Percentiles rank a stretch among this genome's conserved stretches.
These are phyloP conservation scores for Nevesoporus exiguus DNA, from an alignment of 768 basidiomycete species.

Conservation along the genomic window DNA sequence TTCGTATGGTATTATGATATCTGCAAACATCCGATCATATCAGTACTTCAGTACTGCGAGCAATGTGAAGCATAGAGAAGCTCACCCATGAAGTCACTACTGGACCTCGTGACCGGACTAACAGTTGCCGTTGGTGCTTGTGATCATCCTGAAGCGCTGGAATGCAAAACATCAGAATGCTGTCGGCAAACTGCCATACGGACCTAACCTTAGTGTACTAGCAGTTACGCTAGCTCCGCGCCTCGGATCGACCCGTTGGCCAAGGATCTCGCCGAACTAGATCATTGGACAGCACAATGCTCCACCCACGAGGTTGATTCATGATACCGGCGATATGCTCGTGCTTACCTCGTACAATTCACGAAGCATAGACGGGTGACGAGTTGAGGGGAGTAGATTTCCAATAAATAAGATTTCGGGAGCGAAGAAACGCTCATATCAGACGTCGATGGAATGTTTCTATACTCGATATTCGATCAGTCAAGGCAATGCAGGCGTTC, in stretches of 20 bases:
- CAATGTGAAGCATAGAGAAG: neutral
- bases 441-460: constrained; percentile 94
- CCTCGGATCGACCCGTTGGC: too few species aligned
- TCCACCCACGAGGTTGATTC: too few species aligned
- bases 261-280: neutral
- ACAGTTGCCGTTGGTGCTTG: neutral
- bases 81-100: neutral
- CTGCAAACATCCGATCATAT: neutral
- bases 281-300: too few species aligned
- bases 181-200: neutral
- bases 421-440: constrained; percentile 78
- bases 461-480: constrained; percentile 29
- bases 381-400: constrained; percentile 98
- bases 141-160: constrained; percentile 47
- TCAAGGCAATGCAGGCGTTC: neutral
- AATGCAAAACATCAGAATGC: constrained; percentile 1
- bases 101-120: neutral
- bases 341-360: neutral
- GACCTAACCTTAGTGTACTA: constrained; percentile 16
- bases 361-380: constrained; percentile 46
- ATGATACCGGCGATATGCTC: too few species aligned
- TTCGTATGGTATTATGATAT: too few species aligned
- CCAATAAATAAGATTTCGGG: constrained; percentile 99
- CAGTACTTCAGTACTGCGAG: neutral
- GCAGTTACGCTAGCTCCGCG: neutral